Percentiles rank a stretch among this genome's conserved stretches.
Evolutionary conservation across 2,329 filamentous ascomycete species (phyloP).

Genomic region (Epichloe gansuensis): DNA sequence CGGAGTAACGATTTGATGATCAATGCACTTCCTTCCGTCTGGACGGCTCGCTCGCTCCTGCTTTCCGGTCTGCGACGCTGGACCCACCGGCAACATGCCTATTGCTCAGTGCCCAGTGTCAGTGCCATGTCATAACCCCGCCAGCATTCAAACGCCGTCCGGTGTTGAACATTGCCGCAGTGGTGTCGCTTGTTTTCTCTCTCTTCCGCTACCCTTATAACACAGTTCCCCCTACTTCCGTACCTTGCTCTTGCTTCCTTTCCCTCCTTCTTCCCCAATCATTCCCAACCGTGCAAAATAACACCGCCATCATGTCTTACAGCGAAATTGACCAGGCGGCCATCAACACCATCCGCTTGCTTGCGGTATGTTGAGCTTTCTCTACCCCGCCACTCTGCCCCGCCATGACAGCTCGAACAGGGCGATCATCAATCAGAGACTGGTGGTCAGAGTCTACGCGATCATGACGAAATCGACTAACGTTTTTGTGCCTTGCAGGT

Average conservation of each 20-base stretch:
- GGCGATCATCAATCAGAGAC: not conserved
- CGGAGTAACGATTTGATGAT: not conserved
- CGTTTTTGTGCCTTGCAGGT: conserved; percentile 41
- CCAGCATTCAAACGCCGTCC: conserved; percentile 6
- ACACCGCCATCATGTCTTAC: conserved; percentile 63
- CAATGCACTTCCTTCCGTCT: too few relatives aligned
- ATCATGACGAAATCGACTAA: not conserved
- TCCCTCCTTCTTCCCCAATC: conserved; percentile 11
- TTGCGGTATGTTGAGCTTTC: conserved; percentile 61
- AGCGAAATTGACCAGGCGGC: conserved; percentile 76
- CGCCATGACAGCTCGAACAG: conserved; percentile 13
- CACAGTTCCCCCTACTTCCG: conserved; percentile 16
- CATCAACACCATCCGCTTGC: conserved; percentile 94
- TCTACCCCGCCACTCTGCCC: conserved; percentile 16
- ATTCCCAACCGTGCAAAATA: conserved; percentile 9
- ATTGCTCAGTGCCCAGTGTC: not conserved
- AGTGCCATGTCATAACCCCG: conserved; percentile 22
- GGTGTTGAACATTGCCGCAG: conserved; percentile 1
- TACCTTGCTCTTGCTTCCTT: conserved; percentile 9
- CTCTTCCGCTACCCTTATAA: conserved; percentile 15
- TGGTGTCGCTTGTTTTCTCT: conserved; percentile 5
- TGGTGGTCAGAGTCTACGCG: conserved; percentile 1
- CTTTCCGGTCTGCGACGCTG: conserved; percentile 1
- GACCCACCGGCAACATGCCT: conserved; percentile 4
- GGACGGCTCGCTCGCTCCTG: not conserved